Evolutionary conservation across 176 grass and related monocot genomes (phyloP), one percentile per base, ranked within the genome.

Genomic region (Oryza meridionalis): DNA sequence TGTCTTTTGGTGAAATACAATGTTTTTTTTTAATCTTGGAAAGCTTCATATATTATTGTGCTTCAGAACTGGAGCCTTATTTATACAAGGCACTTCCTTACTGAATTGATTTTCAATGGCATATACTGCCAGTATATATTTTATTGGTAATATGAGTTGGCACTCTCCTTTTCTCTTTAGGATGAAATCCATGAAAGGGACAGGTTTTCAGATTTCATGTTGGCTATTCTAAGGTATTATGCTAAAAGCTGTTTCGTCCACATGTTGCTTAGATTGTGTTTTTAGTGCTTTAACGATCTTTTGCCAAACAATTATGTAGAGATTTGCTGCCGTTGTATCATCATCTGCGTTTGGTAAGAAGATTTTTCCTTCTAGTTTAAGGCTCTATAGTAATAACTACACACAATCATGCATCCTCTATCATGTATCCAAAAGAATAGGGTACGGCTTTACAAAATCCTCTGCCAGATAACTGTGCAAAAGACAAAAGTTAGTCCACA

Each of bases 141-240:
- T 67, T 55, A 25, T 85, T 77, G 55, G 42, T 64, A 88, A 75
- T 79, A 46, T 65, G 32, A 81, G 35, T 66, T 89, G 37, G 75
- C 22, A 47, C 22, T 80, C 16, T 85, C 70, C 85, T 32, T 25
- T 27, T 67, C 11, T 78, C 51, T 72, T 27, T 85, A 98, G 93
- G 96, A 98, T 87, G 96, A 98, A 95, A 93, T 98, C 85, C 96
- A 98, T 79, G 96, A 98, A 90, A 93, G 96, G 85, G 96, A 98
- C 88, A 95, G 89, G 78, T 98, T 90, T 93, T 98, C 96, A 55
- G 96, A 98, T 93, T 98, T 98, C 82, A 94, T 92, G 83, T 86
- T 98, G 77, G 64, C 93, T 82, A 98, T 98, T 90, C 73, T 98
- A 84, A 98, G 96, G 96, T 98, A 93, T 63, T 66, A 63, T 35